Evolutionary conservation across 108 stramenopile species (phyloP).

Genomic region (Conticribra guillardii): DNA sequence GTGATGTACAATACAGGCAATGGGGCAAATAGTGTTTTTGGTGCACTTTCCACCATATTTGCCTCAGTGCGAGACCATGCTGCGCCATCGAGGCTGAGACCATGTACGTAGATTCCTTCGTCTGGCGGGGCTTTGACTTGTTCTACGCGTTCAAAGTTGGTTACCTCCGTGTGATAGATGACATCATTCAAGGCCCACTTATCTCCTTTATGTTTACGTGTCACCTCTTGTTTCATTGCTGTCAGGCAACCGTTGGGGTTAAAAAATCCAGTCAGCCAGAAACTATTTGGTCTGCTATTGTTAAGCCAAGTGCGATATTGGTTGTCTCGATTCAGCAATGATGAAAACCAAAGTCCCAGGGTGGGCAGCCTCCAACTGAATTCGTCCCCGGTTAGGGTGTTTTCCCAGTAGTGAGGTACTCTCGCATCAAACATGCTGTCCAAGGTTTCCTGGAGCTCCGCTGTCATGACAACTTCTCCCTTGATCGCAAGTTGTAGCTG

Average conservation of each 20-base stretch:
- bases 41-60: constrained; percentile 71
- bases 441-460: constrained; percentile 80
- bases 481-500: constrained; percentile 90
- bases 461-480: constrained; percentile 91
- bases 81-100: constrained; percentile 86
- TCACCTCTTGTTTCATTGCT: constrained; percentile 93
- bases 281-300: constrained; percentile 71
- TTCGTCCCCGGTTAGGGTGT: constrained; percentile 89
- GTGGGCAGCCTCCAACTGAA: constrained; percentile 88
- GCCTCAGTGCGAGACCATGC: constrained; percentile 77
- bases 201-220: constrained; percentile 77
- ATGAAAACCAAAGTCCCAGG: constrained; percentile 89
- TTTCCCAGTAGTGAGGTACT: constrained; percentile 84
- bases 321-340: constrained; percentile 74
- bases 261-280: constrained; percentile 91
- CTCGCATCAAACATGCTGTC: constrained; percentile 79
- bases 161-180: constrained; percentile 86
- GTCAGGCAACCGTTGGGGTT: constrained; percentile 90
- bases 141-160: constrained; percentile 65
- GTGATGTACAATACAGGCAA: constrained; percentile 82
- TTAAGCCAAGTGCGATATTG: constrained; percentile 86
- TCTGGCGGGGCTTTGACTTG: constrained; percentile 67
- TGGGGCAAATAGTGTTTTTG: constrained; percentile 78
- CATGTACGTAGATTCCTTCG: constrained; percentile 91
- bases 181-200: constrained; percentile 93